These are phyloP conservation scores for Dianthus caryophyllus DNA, from an alignment of 148 eudicot species.

Conservation along the genomic window DNA sequence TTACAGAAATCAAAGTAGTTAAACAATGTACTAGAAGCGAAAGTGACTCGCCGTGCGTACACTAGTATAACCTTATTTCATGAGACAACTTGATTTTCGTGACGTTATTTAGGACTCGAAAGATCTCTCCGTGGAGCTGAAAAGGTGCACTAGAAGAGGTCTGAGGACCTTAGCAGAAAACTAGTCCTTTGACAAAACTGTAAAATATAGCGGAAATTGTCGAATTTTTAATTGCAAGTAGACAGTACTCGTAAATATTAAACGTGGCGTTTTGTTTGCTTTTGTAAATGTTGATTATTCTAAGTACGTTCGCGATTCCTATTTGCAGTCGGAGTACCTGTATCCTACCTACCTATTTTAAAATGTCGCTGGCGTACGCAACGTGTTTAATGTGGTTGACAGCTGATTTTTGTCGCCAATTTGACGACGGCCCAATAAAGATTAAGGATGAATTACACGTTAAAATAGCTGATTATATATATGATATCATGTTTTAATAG, in stretches of 20 bases:
- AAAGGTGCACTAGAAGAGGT: conserved; percentile 2
- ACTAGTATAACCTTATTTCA: not conserved
- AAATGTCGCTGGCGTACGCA: no score
- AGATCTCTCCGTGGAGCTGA: conserved; percentile 4
- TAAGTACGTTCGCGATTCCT: no score
- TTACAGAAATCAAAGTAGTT: no score
- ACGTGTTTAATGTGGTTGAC: not conserved
- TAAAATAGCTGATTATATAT: not conserved
- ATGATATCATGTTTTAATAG: conserved; percentile 5
- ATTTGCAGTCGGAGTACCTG: no score
- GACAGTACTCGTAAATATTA: not conserved
- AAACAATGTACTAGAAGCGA: no score
- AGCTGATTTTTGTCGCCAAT: not conserved
- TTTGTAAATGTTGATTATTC: not conserved
- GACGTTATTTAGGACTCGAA: not conserved
- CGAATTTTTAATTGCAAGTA: not conserved
- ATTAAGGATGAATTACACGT: not conserved
- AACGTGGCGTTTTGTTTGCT: not conserved
- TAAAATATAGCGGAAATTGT: not conserved
- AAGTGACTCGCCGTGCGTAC: no score
- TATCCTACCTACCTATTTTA: no score
- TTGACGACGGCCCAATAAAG: not conserved
- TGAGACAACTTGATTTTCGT: not conserved
- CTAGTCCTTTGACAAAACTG: not conserved
- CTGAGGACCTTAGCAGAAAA: no score